Base-by-base conservation (phyloP, 768 basidiomycete species). In the Leccinum longicurvipes region DNA sequence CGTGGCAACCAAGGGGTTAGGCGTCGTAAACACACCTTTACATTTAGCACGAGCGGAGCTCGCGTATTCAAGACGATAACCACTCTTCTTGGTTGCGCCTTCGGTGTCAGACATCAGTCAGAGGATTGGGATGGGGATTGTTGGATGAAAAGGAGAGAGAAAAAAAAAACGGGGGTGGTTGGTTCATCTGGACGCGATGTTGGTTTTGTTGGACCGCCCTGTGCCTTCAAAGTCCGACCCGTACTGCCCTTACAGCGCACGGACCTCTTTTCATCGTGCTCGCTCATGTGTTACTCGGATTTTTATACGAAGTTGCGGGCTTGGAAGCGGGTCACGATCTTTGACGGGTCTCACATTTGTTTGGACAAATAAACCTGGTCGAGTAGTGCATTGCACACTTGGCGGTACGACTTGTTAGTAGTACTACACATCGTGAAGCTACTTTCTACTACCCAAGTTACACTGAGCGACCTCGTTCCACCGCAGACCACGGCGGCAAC, bases 51-150 rank as follows among this genome's bases (percentile, higher is more conserved):
- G 79, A 56, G 73, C 77, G 54, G 82, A 84, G 45, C 73, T 57
- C 50, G 90, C 84, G 72, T 91, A 91, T 72, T 92, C 90, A 41
- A 92, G 75, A 62, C 90, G 84, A 74, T 92, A 92, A 58, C 86
- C 86, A 47, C 67, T 55, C 53, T 69, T 72, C 27, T 64, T 73
- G 14, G 73, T 55, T 55, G 62, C 27, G 62, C 72, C 70, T 72
- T 71, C 70, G 63, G 59, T 72, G 63, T 71, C 70, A 62, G 70
- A 71, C 70, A 71, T 71, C 66, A 36, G 28, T 63, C 14, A 61
- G 58, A 59, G 58, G 52, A 24, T 53, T 47, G 47, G 55, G 46
- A 55, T 56, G 60, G 57, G 44, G 57, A 50, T 59, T 24, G 44
- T 14, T 44, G 42, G 14, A 9, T 6, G 44, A 23, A 24, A 60